phyloP scores from a whole-genome alignment of 345 rosid genomes.

The sweet orange (Citrus sinensis) region DVS_A1.0 CM039162.1:3169001-3169500 shows the following conservation, averaged over 20 bases:
- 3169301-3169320: constrained; percentile 2
- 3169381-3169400: too few relatives aligned
- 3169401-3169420: too few relatives aligned
- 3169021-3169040: constrained; percentile 52
- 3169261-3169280: constrained; percentile 17
- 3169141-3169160: constrained; percentile 31
- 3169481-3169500: background rate
- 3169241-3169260: constrained; percentile 17
- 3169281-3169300: constrained; percentile 15
- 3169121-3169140: constrained; percentile 49
- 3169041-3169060: constrained; percentile 47
- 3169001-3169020: constrained; percentile 37
- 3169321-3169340: constrained; percentile 10
- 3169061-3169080: constrained; percentile 70
- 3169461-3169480: background rate
- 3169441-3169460: background rate
- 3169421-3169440: too few relatives aligned
- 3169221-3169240: background rate
- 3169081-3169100: constrained; percentile 43
- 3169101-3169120: constrained; percentile 38
- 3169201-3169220: background rate
- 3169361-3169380: background rate
- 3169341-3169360: constrained; percentile 10
- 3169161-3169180: background rate
- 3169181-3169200: constrained; percentile 6